A percentile compares a stretch with the other conserved stretches of the same genome.
Conservation (phyloP, 108 stramenopile species). For the Aurantiochytrium sp. region DNA sequence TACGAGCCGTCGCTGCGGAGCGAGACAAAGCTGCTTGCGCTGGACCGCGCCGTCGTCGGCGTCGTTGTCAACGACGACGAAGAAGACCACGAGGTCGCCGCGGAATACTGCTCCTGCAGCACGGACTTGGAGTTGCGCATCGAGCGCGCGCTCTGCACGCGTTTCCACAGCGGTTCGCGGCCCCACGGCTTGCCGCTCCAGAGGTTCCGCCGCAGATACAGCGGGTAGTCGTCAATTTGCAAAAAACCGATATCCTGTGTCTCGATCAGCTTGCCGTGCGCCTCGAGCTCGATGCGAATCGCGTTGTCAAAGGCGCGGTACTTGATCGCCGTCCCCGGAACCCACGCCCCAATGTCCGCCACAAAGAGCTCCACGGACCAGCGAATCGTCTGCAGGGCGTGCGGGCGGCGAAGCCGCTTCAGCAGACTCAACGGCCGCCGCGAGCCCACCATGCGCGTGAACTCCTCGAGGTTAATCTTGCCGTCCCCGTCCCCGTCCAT, state of each 20-base stretch:
- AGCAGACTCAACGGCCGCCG: neutral
- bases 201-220: neutral
- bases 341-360: neutral
- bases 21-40: neutral
- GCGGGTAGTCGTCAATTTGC: neutral
- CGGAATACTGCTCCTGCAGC: neutral
- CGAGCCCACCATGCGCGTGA: neutral
- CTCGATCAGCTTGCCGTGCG: neutral
- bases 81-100: neutral
- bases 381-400: neutral
- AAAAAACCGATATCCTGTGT: neutral
- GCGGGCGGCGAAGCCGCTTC: neutral
- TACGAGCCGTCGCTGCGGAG: too few relatives aligned
- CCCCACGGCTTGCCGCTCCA: conserved; percentile 33
- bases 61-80: neutral
- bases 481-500: neutral
- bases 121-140: neutral
- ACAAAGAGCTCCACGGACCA: conserved; percentile 2
- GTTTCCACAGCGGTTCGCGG: neutral
- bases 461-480: neutral
- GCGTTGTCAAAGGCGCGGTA: conserved; percentile 10
- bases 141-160: neutral
- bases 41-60: neutral
- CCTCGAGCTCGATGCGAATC: neutral
- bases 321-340: neutral